phyloP scores from a whole-genome alignment of 257 asterid species.

The Ilex asprella region DNA sequence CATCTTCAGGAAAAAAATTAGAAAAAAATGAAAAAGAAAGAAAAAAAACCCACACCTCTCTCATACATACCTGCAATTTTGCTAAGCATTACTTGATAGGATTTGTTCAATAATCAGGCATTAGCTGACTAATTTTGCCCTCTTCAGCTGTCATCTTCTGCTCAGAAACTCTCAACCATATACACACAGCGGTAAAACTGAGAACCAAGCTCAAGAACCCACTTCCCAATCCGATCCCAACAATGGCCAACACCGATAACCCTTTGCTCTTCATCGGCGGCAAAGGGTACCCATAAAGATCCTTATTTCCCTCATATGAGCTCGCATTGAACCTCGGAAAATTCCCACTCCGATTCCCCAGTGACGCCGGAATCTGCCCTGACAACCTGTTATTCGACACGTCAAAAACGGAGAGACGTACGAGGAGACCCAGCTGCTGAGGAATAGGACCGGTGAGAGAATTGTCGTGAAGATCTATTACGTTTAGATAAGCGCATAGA shows the following conservation, averaged over 20 bases:
- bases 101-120: constrained; percentile 71
- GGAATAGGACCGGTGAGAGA: not conserved
- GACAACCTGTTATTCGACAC: not conserved
- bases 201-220: not conserved
- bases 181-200: not conserved
- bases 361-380: not conserved
- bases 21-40: not conserved
- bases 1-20: constrained; percentile 2
- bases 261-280: not conserved
- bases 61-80: constrained; percentile 26
- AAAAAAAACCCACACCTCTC: constrained; percentile 8
- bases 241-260: not conserved
- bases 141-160: not conserved
- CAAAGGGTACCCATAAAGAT: not conserved
- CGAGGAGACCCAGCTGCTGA: not conserved
- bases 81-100: not conserved
- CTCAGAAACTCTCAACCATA: not conserved
- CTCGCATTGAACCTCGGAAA: not conserved
- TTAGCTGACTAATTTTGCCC: constrained; percentile 32
- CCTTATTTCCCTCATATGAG: not conserved
- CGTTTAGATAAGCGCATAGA: not conserved
- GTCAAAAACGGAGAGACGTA: not conserved
- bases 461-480: not conserved
- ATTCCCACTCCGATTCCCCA: not conserved
- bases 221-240: constrained; percentile 1